Evolutionary conservation across 768 basidiomycete species (phyloP).

Genomic region (Lactifluus pinguis): DNA sequence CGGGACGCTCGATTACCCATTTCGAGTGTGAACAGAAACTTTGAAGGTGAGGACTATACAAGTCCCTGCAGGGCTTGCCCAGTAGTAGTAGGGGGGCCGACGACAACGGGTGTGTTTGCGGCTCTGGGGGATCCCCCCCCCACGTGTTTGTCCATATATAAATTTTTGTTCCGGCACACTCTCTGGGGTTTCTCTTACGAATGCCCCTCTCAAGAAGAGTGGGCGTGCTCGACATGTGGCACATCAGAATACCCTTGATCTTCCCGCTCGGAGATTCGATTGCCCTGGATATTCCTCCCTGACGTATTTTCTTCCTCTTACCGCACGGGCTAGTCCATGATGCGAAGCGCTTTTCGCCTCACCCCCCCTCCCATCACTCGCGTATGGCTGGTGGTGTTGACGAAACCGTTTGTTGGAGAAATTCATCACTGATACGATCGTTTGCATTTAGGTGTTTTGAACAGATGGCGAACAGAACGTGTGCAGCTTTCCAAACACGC

Average conservation of each 20-base stretch:
- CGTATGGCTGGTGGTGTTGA: slow-evolving; percentile 2
- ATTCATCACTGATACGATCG: slow-evolving; percentile 6
- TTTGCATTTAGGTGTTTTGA: slow-evolving; percentile 7
- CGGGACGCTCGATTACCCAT: slow-evolving; percentile 89
- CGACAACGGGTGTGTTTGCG: slow-evolving; percentile 1
- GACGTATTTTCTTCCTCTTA: neutral
- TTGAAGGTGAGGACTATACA: slow-evolving; percentile 52
- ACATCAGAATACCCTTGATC: slow-evolving; percentile 3
- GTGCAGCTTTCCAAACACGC: slow-evolving; percentile 14
- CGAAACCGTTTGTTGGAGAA: neutral
- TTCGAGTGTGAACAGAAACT: slow-evolving; percentile 83
- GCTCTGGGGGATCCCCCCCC: neutral
- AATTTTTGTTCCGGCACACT: neutral
- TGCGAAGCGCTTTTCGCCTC: slow-evolving; percentile 1
- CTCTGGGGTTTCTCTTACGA: slow-evolving; percentile 5
- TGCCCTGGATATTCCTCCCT: neutral
- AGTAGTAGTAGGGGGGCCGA: neutral
- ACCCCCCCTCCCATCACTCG: neutral
- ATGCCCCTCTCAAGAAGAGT: neutral
- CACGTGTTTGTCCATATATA: slow-evolving; percentile 3
- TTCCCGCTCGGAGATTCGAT: slow-evolving; percentile 12
- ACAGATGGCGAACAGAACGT: slow-evolving; percentile 18
- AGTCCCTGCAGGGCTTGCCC: too few relatives aligned
- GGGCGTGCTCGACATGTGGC: slow-evolving; percentile 10
- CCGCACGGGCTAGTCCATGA: neutral